phyloP scores from a whole-genome alignment of 805 yeast species.

The Grigorovia transvaalensis region DNA sequence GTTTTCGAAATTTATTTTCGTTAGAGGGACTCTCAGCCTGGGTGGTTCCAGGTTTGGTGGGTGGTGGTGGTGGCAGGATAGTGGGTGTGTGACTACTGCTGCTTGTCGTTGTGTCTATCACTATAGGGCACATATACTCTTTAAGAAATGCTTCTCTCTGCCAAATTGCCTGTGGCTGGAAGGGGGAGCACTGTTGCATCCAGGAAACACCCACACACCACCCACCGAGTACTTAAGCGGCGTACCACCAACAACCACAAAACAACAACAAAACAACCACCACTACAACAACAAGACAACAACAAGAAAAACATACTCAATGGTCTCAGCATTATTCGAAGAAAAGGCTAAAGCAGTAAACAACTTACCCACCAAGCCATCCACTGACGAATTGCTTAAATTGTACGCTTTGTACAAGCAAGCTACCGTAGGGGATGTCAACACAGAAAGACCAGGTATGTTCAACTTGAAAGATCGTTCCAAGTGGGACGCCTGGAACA shows the following conservation, averaged over 20 bases:
- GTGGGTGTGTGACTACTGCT: too few species aligned
- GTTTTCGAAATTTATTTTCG: neutral
- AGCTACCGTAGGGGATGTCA: slow-evolving; percentile 86
- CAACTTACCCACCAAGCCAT: slow-evolving; percentile 63
- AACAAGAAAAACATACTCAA: too few species aligned
- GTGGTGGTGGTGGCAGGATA: too few species aligned
- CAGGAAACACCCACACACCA: neutral
- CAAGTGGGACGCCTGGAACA: slow-evolving; percentile 97
- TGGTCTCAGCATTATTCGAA: slow-evolving; percentile 29
- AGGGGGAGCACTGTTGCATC: neutral
- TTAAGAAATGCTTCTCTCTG: too few species aligned
- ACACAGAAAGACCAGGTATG: slow-evolving; percentile 76
- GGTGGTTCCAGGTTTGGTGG: too few species aligned
- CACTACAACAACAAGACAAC: neutral
- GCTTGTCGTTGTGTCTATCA: too few species aligned
- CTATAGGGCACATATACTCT: too few species aligned
- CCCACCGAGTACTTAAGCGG: neutral
- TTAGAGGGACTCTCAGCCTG: neutral
- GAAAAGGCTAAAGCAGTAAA: slow-evolving; percentile 69
- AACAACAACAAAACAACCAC: neutral
- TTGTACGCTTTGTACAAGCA: slow-evolving; percentile 92
- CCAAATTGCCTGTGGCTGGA: too few species aligned
- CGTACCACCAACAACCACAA: neutral
- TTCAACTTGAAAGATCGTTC: slow-evolving; percentile 91
- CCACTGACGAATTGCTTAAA: slow-evolving; percentile 75